phyloP scores from a whole-genome alignment of 352 stramenopile genomes.

The Phytopythium aichiense region DNA sequence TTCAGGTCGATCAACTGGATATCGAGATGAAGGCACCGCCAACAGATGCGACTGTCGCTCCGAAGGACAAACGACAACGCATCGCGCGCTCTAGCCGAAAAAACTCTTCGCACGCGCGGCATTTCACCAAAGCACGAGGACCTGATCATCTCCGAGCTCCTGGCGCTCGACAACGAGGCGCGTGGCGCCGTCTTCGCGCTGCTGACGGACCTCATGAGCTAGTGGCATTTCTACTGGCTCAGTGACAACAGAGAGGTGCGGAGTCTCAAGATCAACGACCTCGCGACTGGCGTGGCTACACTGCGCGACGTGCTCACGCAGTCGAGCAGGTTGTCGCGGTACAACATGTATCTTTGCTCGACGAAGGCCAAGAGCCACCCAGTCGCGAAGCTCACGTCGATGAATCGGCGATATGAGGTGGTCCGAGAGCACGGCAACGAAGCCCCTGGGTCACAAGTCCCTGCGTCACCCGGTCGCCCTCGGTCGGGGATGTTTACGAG shows the following conservation, averaged over 20 bases:
- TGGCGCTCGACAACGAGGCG: background rate
- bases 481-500: background rate
- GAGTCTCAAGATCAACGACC: background rate
- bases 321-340: background rate
- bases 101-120: background rate
- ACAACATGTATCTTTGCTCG: background rate
- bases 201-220: background rate
- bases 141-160: background rate
- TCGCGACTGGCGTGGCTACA: background rate
- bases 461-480: too few relatives aligned
- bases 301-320: background rate
- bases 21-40: too few relatives aligned
- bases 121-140: background rate
- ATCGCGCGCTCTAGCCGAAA: background rate
- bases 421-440: background rate
- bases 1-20: too few relatives aligned
- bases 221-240: background rate
- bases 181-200: background rate
- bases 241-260: background rate
- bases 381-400: background rate
- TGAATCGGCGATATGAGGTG: background rate
- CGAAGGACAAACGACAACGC: background rate
- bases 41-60: too few relatives aligned
- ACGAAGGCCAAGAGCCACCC: background rate
- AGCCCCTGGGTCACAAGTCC: too few relatives aligned